A percentile compares a stretch with the other conserved stretches of the same genome.
These are phyloP conservation scores for Alternaria longipes DNA, from an alignment of 2,329 filamentous ascomycete species.

Conservation along the genomic window DNA sequence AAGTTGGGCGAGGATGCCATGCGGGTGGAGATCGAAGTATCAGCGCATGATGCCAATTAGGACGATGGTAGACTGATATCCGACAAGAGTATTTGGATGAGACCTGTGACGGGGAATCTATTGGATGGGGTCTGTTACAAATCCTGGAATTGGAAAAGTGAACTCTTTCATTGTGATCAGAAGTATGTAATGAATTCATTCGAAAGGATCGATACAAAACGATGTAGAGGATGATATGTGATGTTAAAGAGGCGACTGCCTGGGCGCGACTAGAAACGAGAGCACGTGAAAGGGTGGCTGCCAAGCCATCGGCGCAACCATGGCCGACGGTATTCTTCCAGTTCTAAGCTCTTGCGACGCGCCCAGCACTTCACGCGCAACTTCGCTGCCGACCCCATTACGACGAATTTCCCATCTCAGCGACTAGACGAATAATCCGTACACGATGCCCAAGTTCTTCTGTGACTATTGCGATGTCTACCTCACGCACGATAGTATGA, in stretches of 20 bases:
- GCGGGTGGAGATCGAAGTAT: conserved; percentile 36
- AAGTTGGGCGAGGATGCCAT: conserved; percentile 53
- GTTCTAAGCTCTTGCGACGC: conserved; percentile 31
- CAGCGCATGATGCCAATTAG: conserved; percentile 19
- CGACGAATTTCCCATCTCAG: not conserved
- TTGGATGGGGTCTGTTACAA: no score
- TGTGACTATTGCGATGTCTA: conserved; percentile 99
- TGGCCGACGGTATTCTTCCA: conserved; percentile 33
- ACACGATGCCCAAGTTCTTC: conserved; percentile 41
- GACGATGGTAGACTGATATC: not conserved
- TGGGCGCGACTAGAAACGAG: no score
- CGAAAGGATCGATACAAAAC: not conserved
- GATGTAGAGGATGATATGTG: not conserved
- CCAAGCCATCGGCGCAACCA: conserved; percentile 29
- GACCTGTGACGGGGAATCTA: not conserved
- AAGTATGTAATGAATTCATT: not conserved
- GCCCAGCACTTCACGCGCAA: conserved; percentile 15
- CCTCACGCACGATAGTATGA: conserved; percentile 99
- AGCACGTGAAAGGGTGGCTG: conserved; percentile 6
- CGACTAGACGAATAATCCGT: not conserved
- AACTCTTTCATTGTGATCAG: accelerated
- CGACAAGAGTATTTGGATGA: not conserved
- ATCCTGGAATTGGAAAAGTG: accelerated
- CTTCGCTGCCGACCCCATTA: not conserved
- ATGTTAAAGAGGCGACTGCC: not conserved